phyloP scores from a whole-genome alignment of 148 eudicot genomes.

The Agrostemma githago region DNA sequence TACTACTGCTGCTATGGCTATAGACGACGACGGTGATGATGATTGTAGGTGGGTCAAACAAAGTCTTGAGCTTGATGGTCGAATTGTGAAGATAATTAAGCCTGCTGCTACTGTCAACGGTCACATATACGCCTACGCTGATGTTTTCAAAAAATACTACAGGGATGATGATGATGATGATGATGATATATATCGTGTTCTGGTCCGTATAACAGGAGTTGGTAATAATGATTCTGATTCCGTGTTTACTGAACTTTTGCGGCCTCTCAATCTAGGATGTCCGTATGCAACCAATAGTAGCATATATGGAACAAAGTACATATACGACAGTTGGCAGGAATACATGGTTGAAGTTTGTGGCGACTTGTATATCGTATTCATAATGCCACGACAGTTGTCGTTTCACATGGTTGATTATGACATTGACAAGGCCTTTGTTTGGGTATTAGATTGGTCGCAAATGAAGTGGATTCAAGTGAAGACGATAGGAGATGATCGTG shows the following conservation, averaged over 20 bases:
- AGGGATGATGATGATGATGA: neutral
- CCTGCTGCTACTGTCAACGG: neutral
- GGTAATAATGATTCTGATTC: neutral
- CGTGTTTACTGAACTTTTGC: neutral
- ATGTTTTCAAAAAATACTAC: neutral
- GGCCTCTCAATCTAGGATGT: neutral
- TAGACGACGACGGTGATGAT: neutral
- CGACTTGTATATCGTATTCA: neutral
- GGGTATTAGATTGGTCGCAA: neutral
- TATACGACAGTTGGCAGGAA: neutral
- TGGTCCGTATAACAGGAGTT: neutral
- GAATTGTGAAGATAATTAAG: too few relatives aligned
- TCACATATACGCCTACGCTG: neutral
- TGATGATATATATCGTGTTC: neutral
- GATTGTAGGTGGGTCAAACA: neutral
- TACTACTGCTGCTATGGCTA: too few relatives aligned
- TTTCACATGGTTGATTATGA: neutral
- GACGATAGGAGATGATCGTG: conserved; percentile 8
- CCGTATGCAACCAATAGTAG: neutral
- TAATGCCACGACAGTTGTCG: neutral
- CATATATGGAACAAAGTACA: too few relatives aligned
- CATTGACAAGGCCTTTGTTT: neutral
- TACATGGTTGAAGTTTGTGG: conserved; percentile 10
- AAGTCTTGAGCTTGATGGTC: neutral
- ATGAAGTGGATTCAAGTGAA: conserved; percentile 7